Conservation (phyloP, 2,329 filamentous ascomycete species). For the Torrubiellomyces zombiae region DNA sequence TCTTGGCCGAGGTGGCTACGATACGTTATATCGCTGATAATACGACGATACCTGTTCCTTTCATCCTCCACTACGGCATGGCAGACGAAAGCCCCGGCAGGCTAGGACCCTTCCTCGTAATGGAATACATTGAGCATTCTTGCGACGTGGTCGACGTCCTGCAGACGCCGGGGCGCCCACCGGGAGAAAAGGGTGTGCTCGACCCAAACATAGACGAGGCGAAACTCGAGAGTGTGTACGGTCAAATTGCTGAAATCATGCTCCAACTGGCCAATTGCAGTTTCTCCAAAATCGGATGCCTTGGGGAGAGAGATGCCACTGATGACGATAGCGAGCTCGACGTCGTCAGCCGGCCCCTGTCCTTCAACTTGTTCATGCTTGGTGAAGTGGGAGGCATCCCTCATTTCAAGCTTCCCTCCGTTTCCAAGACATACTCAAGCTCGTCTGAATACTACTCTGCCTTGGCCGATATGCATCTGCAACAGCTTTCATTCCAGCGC, state of each 20-base stretch:
- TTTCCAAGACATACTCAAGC: constrained; percentile 11
- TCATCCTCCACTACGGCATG: constrained; percentile 14
- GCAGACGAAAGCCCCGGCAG: constrained; percentile 15
- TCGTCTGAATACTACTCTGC: constrained; percentile 16
- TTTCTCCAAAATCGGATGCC: constrained; percentile 21
- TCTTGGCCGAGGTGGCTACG: constrained; percentile 17
- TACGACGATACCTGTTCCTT: constrained; percentile 18
- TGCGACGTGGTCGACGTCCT: constrained; percentile 13
- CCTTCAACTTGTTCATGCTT: constrained; percentile 22
- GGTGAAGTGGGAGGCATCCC: constrained; percentile 8
- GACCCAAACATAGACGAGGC: constrained; percentile 16
- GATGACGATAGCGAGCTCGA: constrained; percentile 10
- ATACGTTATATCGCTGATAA: constrained; percentile 15
- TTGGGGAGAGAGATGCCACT: too few relatives aligned
- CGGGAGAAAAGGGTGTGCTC: constrained; percentile 13
- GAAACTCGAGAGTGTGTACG: constrained; percentile 18
- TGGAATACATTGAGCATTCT: constrained; percentile 17
- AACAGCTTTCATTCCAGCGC: constrained; percentile 19
- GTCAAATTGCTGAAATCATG: constrained; percentile 23
- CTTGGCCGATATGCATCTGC: constrained; percentile 19
- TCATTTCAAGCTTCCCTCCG: constrained; percentile 9
- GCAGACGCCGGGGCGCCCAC: constrained; percentile 8
- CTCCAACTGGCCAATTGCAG: constrained; percentile 19
- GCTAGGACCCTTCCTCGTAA: constrained; percentile 20
- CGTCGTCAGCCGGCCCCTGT: constrained; percentile 17